Evolutionary conservation across 306 rosid genomes (phyloP), one percentile per base, ranked within the genome.

Genomic region (Calophaca sinica): DNA sequence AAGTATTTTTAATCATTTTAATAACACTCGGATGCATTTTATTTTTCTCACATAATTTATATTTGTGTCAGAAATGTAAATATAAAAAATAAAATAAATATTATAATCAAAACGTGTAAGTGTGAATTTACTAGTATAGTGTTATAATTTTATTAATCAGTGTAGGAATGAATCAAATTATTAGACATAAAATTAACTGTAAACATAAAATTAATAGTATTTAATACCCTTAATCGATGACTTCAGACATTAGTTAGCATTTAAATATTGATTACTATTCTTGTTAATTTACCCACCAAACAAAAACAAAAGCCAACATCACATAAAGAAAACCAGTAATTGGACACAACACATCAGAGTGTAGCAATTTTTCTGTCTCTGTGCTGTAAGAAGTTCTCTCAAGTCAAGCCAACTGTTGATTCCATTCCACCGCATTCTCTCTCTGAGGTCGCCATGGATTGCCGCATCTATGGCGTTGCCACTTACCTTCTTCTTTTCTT

Each of bases 371-470:
- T 75, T 81, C 70, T 38, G 74, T 49, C 49, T 74, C 53, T 66
- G 5, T 38, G n/a, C n/a, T n/a, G n/a, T n/a, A n/a, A n/a, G n/a
- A n/a, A n/a, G n/a, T n/a, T n/a, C n/a, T n/a, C n/a, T 44, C 48
- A 49, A 11, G 9, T 8, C 50, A 13, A 48, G 73, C n/a, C 42
- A 62, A 74, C 20, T 58, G 45, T 64, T 75, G 74, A 82, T 73
- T 74, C 85, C 82, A 39, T 9, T 69, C 55, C 60, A 58, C 83
- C 84, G 74, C 85, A 76, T 82, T 82, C 51, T 36, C 62, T 12
- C 44, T 14, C 29, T 15, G 4, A 29, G 28, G 15, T 10, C 50
- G 76, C 90, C 96, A 92, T 89, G 96, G 87, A 54, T 80, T n/a
- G 44, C 12, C 78, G 11, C 68, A 58, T 84, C 84, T 54, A 33